Percentiles rank a stretch among this genome's conserved stretches.
phyloP scores from a whole-genome alignment of 371 early-diverging fungal species.

The Batrachochytrium dendrobatidis region DNA sequence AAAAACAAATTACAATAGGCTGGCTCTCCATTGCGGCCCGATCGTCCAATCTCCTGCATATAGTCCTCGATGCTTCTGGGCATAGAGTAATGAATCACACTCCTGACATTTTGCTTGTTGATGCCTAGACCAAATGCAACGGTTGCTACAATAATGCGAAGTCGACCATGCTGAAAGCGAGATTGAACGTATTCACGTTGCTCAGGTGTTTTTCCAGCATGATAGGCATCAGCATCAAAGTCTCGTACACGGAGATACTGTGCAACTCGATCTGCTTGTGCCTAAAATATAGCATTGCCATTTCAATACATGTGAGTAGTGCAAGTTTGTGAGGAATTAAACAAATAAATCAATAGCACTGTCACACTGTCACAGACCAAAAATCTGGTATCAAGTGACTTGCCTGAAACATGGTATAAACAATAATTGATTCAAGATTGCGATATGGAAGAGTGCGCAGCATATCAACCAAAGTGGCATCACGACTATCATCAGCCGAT shows the following conservation, averaged over 20 bases:
- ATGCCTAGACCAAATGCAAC: constrained; percentile 84
- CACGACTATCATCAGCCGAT: constrained; percentile 25
- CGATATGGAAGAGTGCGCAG: constrained; percentile 40
- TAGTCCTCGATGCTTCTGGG: constrained; percentile 79
- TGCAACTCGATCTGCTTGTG: constrained; percentile 54
- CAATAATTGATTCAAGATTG: constrained; percentile 44
- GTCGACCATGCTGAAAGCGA: constrained; percentile 45
- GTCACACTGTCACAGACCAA: too few species aligned
- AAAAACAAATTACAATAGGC: constrained; percentile 63
- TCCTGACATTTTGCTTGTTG: constrained; percentile 71
- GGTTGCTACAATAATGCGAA: constrained; percentile 72
- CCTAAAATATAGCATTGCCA: constrained; percentile 15
- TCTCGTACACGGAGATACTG: constrained; percentile 52
- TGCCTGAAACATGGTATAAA: constrained; percentile 59
- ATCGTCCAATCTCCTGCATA: constrained; percentile 77
- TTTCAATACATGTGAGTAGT: constrained; percentile 2
- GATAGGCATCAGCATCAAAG: constrained; percentile 63
- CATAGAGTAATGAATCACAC: constrained; percentile 71
- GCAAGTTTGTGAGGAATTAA: neutral
- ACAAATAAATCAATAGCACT: constrained; percentile 4
- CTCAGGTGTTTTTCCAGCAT: constrained; percentile 62
- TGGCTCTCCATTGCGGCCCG: constrained; percentile 69
- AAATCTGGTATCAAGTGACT: too few species aligned
- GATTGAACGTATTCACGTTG: constrained; percentile 60
- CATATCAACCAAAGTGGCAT: constrained; percentile 37